Evolutionary conservation across 73 alveolate species (phyloP).

Genomic region (Symbiodinium pilosum): DNA sequence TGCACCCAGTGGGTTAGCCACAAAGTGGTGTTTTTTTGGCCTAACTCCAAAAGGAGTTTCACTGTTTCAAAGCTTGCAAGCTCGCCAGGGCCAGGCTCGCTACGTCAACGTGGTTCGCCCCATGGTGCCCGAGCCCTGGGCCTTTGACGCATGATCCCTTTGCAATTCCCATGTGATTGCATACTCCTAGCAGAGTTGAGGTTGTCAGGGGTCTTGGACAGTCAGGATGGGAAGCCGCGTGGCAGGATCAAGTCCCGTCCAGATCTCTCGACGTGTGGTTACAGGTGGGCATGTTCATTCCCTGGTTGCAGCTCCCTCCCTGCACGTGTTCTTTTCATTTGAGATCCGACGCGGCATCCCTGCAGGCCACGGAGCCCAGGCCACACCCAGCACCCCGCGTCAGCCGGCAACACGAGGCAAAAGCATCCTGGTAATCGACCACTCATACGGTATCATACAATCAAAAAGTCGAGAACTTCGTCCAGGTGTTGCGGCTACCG

Average conservation of each 20-base stretch:
- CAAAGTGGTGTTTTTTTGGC: not conserved
- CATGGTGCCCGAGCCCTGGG: not conserved
- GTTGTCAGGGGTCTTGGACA: not conserved
- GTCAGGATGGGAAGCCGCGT: not conserved
- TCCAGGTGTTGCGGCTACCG: not conserved
- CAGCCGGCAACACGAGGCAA: slow-evolving; percentile 2
- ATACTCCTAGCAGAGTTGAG: not conserved
- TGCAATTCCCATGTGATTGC: no score
- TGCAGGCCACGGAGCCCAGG: not conserved
- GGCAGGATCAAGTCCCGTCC: slow-evolving; percentile 8
- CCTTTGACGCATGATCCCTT: no score
- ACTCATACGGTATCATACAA: no score
- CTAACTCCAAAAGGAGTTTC: not conserved
- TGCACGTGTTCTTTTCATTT: not conserved
- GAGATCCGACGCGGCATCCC: not conserved
- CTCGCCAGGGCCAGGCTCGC: slow-evolving; percentile 23
- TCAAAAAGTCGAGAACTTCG: no score
- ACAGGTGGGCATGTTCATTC: not conserved
- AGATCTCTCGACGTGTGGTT: not conserved
- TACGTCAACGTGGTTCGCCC: slow-evolving; percentile 11
- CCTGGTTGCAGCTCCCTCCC: not conserved
- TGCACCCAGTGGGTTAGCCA: not conserved
- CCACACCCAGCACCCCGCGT: not conserved
- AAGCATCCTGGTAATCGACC: not conserved
- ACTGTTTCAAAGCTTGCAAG: no score